phyloP scores from a whole-genome alignment of 2,329 filamentous ascomycete species.

The Botrytis fabae region DNA sequence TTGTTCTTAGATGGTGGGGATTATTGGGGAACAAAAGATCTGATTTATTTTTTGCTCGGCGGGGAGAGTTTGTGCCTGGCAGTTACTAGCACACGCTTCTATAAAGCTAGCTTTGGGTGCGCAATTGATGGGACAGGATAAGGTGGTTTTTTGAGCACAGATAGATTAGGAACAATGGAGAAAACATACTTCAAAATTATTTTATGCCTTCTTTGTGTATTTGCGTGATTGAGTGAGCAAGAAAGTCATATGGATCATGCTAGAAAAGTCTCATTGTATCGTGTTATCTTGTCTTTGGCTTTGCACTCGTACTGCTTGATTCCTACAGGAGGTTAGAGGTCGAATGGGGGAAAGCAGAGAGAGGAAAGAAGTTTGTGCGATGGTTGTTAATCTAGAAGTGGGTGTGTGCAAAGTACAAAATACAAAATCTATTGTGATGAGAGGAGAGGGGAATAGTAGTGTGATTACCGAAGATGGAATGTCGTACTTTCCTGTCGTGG shows the following conservation, averaged over 20 bases:
- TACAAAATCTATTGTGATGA: background rate
- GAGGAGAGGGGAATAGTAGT: too few species aligned
- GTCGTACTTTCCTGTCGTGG: too few species aligned
- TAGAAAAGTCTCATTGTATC: background rate
- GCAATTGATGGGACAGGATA: background rate
- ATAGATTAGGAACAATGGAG: constrained; percentile 5
- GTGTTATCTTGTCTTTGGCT: background rate
- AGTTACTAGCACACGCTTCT: background rate
- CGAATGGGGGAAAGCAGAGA: background rate
- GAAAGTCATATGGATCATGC: background rate
- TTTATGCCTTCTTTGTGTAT: background rate
- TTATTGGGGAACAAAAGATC: background rate
- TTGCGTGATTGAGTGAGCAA: background rate
- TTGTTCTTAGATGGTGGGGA: background rate
- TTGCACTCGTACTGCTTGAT: background rate
- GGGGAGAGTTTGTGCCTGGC: background rate
- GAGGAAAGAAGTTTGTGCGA: background rate
- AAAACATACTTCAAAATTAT: background rate
- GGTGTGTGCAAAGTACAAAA: background rate
- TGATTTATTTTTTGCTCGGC: background rate
- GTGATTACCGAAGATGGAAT: too few species aligned
- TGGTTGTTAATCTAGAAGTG: background rate
- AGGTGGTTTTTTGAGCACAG: background rate
- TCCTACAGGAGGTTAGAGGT: background rate
- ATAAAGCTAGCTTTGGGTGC: background rate